These are phyloP conservation scores for Zalaria sp. DNA, from an alignment of 2,329 filamentous ascomycete species.

Conservation along the genomic window DNA sequence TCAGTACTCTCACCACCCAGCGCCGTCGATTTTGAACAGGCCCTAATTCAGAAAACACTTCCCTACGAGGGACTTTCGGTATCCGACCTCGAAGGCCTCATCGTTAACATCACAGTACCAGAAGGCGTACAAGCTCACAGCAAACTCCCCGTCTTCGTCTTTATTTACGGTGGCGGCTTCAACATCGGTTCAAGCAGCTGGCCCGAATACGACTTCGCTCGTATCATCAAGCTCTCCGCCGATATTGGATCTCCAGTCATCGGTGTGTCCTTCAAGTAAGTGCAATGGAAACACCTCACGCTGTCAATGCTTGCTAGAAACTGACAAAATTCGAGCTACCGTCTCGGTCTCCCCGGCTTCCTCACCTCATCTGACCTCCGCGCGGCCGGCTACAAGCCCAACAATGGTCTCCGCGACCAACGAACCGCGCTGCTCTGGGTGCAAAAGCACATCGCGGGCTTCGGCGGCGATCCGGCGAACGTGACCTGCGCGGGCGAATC, in stretches of 20 bases:
- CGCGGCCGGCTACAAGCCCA: conserved; percentile 11
- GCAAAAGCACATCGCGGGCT: conserved; percentile 20
- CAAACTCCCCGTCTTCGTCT: conserved; percentile 36
- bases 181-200: conserved; percentile 36
- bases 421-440: conserved; percentile 23
- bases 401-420: conserved; percentile 16
- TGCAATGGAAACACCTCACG: neutral
- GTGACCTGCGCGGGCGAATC: conserved; percentile 32
- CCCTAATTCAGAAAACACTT: conserved; percentile 34
- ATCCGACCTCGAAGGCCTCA: conserved; percentile 37
- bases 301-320: neutral
- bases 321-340: conserved; percentile 25
- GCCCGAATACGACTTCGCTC: conserved; percentile 35
- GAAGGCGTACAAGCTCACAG: neutral
- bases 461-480: conserved; percentile 23
- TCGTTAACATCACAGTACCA: conserved; percentile 38
- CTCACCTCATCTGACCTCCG: conserved; percentile 11
- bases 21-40: conserved; percentile 32
- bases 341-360: conserved; percentile 29
- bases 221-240: conserved; percentile 30
- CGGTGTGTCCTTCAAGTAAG: conserved; percentile 18
- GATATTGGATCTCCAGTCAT: conserved; percentile 33
- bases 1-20: conserved; percentile 24
- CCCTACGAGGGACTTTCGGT: conserved; percentile 18
- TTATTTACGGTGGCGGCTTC: conserved; percentile 40